Conservation (phyloP, 2,329 filamentous ascomycete genomes). For the Teratosphaeria gauchensis region DNA sequence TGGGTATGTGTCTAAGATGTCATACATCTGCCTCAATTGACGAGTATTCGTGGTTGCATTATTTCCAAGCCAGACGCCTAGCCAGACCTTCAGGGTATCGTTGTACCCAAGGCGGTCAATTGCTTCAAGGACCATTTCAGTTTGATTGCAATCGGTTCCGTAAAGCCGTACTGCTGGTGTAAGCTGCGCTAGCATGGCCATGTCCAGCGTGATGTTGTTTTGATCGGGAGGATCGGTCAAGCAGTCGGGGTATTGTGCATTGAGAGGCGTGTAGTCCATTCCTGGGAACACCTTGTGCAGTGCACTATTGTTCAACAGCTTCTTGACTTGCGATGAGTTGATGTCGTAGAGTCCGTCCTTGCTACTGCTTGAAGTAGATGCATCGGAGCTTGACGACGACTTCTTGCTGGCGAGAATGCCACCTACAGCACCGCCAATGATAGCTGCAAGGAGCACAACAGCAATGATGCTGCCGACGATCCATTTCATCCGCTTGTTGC, state of each 20-base stretch:
- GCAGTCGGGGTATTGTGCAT: conserved; percentile 83
- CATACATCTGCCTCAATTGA: conserved; percentile 76
- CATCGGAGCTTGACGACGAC: neutral
- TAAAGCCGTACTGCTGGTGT: conserved; percentile 84
- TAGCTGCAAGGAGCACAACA: conserved; percentile 57
- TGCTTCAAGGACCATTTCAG: conserved; percentile 80
- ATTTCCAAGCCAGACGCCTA: conserved; percentile 84
- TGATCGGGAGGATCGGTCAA: conserved; percentile 66
- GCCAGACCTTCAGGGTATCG: conserved; percentile 75
- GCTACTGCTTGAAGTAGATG: conserved; percentile 11
- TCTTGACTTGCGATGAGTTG: conserved; percentile 69
- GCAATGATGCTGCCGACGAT: conserved; percentile 55
- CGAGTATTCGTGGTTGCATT: conserved; percentile 76
- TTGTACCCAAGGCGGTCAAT: conserved; percentile 62
- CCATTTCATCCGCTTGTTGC: conserved; percentile 60
- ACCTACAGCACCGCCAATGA: conserved; percentile 66
- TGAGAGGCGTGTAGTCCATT: conserved; percentile 89
- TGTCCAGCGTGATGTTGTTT: conserved; percentile 86
- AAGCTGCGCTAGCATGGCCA: conserved; percentile 81
- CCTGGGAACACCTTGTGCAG: conserved; percentile 91
- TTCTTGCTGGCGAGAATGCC: conserved; percentile 46
- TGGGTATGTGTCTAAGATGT: conserved; percentile 59
- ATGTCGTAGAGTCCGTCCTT: conserved; percentile 51
- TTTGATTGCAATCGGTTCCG: conserved; percentile 96
- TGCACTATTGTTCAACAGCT: conserved; percentile 66